Conservation (phyloP, 768 basidiomycete genomes). For the Russula emetica region DNA sequence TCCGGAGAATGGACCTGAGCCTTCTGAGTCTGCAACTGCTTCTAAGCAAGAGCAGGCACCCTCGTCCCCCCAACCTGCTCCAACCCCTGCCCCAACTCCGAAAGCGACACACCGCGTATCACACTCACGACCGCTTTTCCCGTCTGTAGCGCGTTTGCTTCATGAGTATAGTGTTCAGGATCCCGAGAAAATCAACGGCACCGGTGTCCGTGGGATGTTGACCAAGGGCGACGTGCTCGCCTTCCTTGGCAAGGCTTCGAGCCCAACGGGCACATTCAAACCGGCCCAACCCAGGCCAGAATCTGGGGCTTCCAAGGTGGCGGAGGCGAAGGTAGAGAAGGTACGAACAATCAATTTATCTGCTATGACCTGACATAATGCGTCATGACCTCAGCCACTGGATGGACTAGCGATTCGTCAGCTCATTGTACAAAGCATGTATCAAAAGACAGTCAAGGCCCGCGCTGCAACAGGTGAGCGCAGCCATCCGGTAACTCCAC, state of each 20-base stretch:
- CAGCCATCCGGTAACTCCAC: background rate
- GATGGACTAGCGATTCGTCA: constrained; percentile 63
- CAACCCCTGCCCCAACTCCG: constrained; percentile 33
- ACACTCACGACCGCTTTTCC: constrained; percentile 75
- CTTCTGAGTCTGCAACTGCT: constrained; percentile 16
- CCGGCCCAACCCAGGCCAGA: constrained; percentile 32
- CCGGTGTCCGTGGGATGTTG: constrained; percentile 87
- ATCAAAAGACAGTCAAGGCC: constrained; percentile 51
- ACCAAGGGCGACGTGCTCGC: constrained; percentile 95
- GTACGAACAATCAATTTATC: constrained; percentile 10
- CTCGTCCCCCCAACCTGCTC: constrained; percentile 30
- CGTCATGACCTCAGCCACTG: constrained; percentile 39
- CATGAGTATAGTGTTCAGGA: constrained; percentile 56
- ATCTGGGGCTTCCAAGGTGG: constrained; percentile 33
- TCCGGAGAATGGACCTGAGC: constrained; percentile 42
- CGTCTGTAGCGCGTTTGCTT: constrained; percentile 82
- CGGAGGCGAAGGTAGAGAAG: constrained; percentile 38
- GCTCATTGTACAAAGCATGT: constrained; percentile 58
- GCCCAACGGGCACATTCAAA: constrained; percentile 72
- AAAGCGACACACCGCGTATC: constrained; percentile 35
- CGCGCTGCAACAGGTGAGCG: constrained; percentile 42
- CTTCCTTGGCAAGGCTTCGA: constrained; percentile 76
- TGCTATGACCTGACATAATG: background rate
- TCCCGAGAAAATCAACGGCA: constrained; percentile 71
- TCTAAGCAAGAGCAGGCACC: constrained; percentile 30